phyloP scores from a whole-genome alignment of 305 asterid genomes.

The Fraxinus angustifolia region DNA sequence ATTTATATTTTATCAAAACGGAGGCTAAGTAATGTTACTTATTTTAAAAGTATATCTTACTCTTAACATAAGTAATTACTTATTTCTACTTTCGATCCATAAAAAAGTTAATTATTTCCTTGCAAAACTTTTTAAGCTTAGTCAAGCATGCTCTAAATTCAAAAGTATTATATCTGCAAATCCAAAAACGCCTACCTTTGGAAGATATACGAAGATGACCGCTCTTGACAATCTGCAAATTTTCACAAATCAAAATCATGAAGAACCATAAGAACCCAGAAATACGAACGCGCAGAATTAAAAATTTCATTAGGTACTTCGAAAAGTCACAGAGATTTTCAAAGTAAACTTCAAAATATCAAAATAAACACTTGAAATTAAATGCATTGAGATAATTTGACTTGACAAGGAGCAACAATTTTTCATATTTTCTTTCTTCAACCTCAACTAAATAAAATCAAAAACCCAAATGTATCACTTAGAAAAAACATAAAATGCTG shows the following conservation, averaged over 20 bases:
- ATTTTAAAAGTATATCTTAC: neutral
- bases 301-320: neutral
- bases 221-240: constrained; percentile 87
- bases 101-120: neutral
- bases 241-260: constrained; percentile 17
- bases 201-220: constrained; percentile 96
- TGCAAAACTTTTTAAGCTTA: neutral
- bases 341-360: neutral
- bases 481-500: constrained; percentile 12
- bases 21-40: neutral
- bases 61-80: neutral
- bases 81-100: neutral
- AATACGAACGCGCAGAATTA: neutral
- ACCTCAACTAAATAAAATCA: constrained; percentile 7
- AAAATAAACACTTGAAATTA: neutral
- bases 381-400: constrained; percentile 28
- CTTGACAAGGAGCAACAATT: constrained; percentile 18
- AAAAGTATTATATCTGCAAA: neutral
- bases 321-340: neutral
- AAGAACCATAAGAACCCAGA: constrained; percentile 10
- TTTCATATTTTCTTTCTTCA: neutral
- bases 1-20: neutral
- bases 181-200: constrained; percentile 60
- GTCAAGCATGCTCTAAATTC: neutral
- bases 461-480: neutral